Evolutionary conservation across 192 early-diverging fungal species (phyloP), one percentile per base, ranked within the genome.

Genomic region (Pilaira anomala): DNA sequence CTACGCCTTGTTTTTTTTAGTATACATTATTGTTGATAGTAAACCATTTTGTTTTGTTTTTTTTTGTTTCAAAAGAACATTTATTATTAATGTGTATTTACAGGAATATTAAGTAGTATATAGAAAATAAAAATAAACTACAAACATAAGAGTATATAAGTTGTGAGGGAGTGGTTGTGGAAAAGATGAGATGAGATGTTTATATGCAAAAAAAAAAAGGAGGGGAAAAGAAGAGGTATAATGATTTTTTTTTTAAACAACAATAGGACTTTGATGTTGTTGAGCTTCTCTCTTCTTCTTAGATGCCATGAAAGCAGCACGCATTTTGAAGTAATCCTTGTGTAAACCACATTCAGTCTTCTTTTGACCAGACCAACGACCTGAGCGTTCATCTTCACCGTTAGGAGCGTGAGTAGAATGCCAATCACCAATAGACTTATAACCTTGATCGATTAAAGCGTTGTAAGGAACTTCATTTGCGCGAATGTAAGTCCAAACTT

Each of bases 261-360:
- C 18, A 19, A 46, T 46, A 4, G 44, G 16, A 46, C 18, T 58
- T 24, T 65, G 52, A n/a, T 62, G 52, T 26, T 62, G 33, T 19
- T 64, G 57, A 55, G 68, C 52, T 48, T 87, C 84, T 71, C 81
- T 78, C 80, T 87, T 84, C 79, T 93, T 89, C 73, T 84, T 84
- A 21, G 87, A 81, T 0, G 88, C 90, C 60, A 90, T 65, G 73
- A 86, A 95, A 29, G 81, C 83, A 6, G 87, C 80, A 26, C 91
- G 78, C 91, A 95, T 93, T 76, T 91, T 88, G 75, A 96, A 92
- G 74, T 96, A 98, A 70, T 98, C 93, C 76, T 96, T 94, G 80
- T 98, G 96, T 39, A 98, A 69, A 0, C 96, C 96, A 69, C 96
- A 98, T 77, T 98, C 96, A 2, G 89, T 86, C 80, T 98, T 96